Conservation (phyloP, 2,329 filamentous ascomycete genomes). For the Xylaria sp. region DNA sequence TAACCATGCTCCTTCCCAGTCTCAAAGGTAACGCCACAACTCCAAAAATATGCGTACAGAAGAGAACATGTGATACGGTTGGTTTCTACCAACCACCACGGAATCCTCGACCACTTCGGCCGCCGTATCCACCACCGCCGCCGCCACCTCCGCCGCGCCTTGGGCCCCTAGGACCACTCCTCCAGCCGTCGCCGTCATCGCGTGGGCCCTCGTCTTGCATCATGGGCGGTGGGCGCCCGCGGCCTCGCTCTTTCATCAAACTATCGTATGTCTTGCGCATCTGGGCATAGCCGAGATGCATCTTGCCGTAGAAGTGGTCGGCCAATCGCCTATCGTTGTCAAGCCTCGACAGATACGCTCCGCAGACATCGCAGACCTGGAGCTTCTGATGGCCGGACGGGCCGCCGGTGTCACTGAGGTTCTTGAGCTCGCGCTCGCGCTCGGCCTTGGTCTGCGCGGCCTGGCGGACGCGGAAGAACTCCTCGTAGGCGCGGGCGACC, state of each 20-base stretch:
- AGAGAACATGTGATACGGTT: neutral
- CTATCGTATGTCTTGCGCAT: constrained; percentile 94
- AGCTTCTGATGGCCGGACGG: constrained; percentile 97
- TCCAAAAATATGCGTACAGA: constrained; percentile 40
- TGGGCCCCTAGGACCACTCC: constrained; percentile 60
- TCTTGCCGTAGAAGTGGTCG: constrained; percentile 99
- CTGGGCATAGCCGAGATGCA: constrained; percentile 97
- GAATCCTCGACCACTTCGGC: constrained; percentile 53
- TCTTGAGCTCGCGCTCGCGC: constrained; percentile 87
- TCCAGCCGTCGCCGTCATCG: constrained; percentile 58
- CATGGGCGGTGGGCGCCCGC: constrained; percentile 62
- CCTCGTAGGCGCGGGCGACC: constrained; percentile 84
- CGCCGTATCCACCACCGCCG: constrained; percentile 57
- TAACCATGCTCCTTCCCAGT: constrained; percentile 27
- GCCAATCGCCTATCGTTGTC: constrained; percentile 95
- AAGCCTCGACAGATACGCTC: constrained; percentile 89
- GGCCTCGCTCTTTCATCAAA: constrained; percentile 86
- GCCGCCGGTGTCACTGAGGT: constrained; percentile 89
- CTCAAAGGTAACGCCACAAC: constrained; percentile 43
- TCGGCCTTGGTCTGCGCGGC: constrained; percentile 85
- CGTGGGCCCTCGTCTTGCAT: constrained; percentile 61
- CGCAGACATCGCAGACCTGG: constrained; percentile 98
- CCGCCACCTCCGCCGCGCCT: constrained; percentile 65
- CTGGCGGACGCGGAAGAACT: constrained; percentile 86
- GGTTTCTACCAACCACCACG: constrained; percentile 54